Percentiles rank a stretch among this genome's conserved stretches.
Conservation (phyloP, 1,284 basidiomycete genomes). For the Irpex rosettiformis region DNA sequence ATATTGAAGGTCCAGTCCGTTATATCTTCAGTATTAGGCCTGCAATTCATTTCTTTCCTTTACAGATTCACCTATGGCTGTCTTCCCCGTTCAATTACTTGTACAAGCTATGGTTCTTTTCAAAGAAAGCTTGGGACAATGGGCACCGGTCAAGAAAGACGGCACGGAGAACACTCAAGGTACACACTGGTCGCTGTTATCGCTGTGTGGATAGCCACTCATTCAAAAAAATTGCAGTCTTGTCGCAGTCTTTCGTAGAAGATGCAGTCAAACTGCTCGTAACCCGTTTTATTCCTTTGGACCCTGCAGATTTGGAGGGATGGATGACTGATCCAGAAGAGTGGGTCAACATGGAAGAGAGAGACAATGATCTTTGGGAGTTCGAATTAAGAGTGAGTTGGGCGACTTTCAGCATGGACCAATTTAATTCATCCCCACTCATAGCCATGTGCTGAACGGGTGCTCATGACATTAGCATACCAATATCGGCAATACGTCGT, state of each 20-base stretch:
- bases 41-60: neutral
- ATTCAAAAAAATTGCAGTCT: no score
- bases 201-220: no score
- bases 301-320: conserved; percentile 70
- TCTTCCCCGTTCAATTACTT: conserved; percentile 76
- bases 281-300: conserved; percentile 80
- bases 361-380: conserved; percentile 86
- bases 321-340: conserved; percentile 88
- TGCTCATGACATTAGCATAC: conserved; percentile 75
- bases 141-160: conserved; percentile 60
- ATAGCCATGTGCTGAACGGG: conserved; percentile 85
- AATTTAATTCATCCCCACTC: no score
- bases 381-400: conserved; percentile 78
- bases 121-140: conserved; percentile 77
- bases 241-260: conserved; percentile 74
- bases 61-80: conserved; percentile 45
- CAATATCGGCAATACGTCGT: conserved; percentile 74
- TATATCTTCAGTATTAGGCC: neutral
- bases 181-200: no score
- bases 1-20: conserved; percentile 50
- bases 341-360: conserved; percentile 84
- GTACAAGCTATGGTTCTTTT: conserved; percentile 87
- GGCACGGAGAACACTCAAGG: conserved; percentile 58
- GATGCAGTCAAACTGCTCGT: conserved; percentile 77
- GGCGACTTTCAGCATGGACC: no score